phyloP scores from a whole-genome alignment of 768 basidiomycete species.

The Auriculariales sp. region DNA sequence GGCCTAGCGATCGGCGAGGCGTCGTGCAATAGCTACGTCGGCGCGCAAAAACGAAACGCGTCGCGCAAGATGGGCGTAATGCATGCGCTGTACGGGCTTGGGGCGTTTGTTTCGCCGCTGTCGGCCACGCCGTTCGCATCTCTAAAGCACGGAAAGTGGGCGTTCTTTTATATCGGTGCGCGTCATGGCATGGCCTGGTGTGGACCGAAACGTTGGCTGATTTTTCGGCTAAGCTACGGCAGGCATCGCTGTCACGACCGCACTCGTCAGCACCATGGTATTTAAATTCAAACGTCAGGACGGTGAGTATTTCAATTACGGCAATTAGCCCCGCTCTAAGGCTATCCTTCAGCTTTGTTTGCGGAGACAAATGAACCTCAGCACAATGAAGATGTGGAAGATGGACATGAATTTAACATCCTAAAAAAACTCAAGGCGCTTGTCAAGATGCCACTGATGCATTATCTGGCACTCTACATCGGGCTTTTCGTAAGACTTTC shows the following conservation, averaged over 20 bases:
- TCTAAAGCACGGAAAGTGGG: background rate
- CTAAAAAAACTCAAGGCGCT: too few relatives aligned
- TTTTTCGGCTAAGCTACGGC: too few relatives aligned
- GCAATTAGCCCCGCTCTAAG: too few relatives aligned
- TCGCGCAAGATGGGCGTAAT: background rate
- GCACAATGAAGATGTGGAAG: too few relatives aligned
- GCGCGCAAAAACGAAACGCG: background rate
- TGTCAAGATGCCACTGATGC: slow-evolving; percentile 13
- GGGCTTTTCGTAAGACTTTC: slow-evolving; percentile 22
- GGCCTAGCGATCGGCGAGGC: background rate
- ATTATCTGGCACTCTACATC: slow-evolving; percentile 18
- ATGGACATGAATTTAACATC: too few relatives aligned
- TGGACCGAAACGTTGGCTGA: too few relatives aligned
- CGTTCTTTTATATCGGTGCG: background rate
- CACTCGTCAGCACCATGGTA: slow-evolving; percentile 32
- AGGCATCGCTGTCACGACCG: slow-evolving; percentile 48
- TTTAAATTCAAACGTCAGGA: slow-evolving; percentile 63
- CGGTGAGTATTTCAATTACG: too few relatives aligned
- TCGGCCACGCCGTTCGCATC: background rate
- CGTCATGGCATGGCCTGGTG: too few relatives aligned
- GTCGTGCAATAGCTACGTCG: background rate
- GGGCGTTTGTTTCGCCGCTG: background rate
- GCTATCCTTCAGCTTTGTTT: too few relatives aligned
- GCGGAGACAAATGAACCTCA: too few relatives aligned
- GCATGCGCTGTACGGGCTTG: background rate